Conservation (phyloP, 169 alveolate genomes). For the Babesia ovata region DNA sequence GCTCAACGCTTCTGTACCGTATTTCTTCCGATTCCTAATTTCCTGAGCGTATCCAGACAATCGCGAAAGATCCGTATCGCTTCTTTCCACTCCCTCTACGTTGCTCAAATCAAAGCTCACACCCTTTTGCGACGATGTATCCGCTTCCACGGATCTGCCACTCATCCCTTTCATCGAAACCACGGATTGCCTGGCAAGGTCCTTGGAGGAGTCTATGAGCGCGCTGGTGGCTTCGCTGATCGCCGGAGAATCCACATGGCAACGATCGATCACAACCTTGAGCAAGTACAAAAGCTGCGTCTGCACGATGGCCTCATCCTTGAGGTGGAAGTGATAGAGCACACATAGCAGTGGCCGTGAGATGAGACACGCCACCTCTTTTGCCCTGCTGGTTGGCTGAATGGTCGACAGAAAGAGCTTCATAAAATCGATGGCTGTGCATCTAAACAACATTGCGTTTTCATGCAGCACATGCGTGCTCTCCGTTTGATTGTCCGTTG, state of each 20-base stretch:
- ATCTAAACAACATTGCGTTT: slow-evolving; percentile 50
- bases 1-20: not conserved
- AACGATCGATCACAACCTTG: slow-evolving; percentile 67
- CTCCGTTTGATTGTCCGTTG: slow-evolving; percentile 1
- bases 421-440: slow-evolving; percentile 71
- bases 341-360: slow-evolving; percentile 52
- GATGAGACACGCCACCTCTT: slow-evolving; percentile 66
- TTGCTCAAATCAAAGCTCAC: not conserved
- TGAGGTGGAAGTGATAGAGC: slow-evolving; percentile 62
- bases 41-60: not conserved
- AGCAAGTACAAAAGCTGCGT: slow-evolving; percentile 64
- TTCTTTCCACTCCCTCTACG: slow-evolving; percentile 1
- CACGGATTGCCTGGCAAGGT: slow-evolving; percentile 16
- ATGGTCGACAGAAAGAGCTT: slow-evolving; percentile 58
- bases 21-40: slow-evolving; percentile 4
- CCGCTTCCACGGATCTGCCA: not conserved
- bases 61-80: not conserved
- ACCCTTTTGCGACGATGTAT: not conserved
- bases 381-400: slow-evolving; percentile 66
- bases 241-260: slow-evolving; percentile 48
- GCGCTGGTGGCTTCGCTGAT: slow-evolving; percentile 30
- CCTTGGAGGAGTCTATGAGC: slow-evolving; percentile 29
- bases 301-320: slow-evolving; percentile 62
- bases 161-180: not conserved
- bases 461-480: slow-evolving; percentile 29